These are phyloP conservation scores for Pugionium dolabratum DNA, from an alignment of 345 rosid genomes.

Conservation along the genomic window DNA sequence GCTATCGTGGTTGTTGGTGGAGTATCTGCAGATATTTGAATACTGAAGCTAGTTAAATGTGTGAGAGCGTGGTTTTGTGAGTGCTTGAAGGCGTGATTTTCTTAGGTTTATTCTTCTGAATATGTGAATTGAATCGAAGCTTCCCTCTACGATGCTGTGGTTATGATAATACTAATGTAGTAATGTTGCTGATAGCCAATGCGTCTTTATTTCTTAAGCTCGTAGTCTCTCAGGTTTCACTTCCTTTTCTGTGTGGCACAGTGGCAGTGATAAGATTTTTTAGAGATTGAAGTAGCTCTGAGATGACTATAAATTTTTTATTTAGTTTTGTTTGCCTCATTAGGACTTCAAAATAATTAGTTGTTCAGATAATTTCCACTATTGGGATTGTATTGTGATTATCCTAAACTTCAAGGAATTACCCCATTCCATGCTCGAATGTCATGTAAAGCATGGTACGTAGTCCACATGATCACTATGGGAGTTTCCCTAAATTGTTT, in stretches of 20 bases:
- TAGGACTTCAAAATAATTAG: background rate
- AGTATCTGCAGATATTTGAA: background rate
- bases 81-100: no score
- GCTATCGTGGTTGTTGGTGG: background rate
- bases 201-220: background rate
- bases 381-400: background rate
- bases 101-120: background rate
- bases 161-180: background rate
- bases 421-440: background rate
- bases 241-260: background rate
- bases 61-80: background rate
- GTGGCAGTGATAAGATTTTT: background rate
- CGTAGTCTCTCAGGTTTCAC: background rate
- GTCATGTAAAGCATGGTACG: slow-evolving; percentile 5
- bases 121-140: background rate
- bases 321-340: background rate
- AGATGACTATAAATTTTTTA: background rate
- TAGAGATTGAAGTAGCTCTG: slow-evolving; percentile 16
- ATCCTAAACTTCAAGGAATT: background rate
- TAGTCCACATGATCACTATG: slow-evolving; percentile 1
- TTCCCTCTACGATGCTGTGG: slow-evolving; percentile 1
- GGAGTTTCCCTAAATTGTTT: background rate
- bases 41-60: background rate
- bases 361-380: background rate
- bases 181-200: background rate